Percentiles rank a stretch among this genome's conserved stretches.
These are phyloP conservation scores for Lactarius hengduanensis DNA, from an alignment of 768 basidiomycete species.

Conservation along the genomic window DNA sequence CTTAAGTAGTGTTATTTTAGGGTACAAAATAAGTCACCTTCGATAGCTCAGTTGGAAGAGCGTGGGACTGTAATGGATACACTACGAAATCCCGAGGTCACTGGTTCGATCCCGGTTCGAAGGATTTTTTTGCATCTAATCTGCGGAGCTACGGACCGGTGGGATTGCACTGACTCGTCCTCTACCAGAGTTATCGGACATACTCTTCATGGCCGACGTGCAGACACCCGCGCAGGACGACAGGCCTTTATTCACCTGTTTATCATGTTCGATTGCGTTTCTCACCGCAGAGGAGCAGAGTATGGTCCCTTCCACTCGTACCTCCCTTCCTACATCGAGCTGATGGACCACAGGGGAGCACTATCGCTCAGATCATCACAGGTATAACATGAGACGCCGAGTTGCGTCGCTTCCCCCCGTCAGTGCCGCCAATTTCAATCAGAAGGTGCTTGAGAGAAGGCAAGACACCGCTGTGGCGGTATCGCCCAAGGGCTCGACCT, in stretches of 20 bases:
- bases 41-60: slow-evolving; percentile 28
- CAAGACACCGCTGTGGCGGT: slow-evolving; percentile 71
- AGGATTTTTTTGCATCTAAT: slow-evolving; percentile 19
- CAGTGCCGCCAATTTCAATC: slow-evolving; percentile 71
- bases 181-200: not conserved
- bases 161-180: not conserved
- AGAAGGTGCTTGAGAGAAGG: slow-evolving; percentile 80
- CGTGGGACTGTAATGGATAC: slow-evolving; percentile 27
- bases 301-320: slow-evolving; percentile 38
- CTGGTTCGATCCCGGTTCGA: slow-evolving; percentile 28
- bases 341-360: slow-evolving; percentile 58
- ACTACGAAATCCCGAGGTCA: slow-evolving; percentile 24
- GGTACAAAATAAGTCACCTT: slow-evolving; percentile 13
- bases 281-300: slow-evolving; percentile 78
- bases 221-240: slow-evolving; percentile 25
- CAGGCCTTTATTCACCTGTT: slow-evolving; percentile 69
- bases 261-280: slow-evolving; percentile 91
- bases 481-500: slow-evolving; percentile 58
- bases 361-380: slow-evolving; percentile 91
- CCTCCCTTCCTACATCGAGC: not conserved
- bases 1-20: not conserved
- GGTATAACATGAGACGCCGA: slow-evolving; percentile 97
- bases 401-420: slow-evolving; percentile 90
- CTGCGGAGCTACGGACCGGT: not conserved
- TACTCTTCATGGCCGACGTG: slow-evolving; percentile 22